Conservation (phyloP, 1,284 basidiomycete genomes). For the Meira nashicola region DNA sequence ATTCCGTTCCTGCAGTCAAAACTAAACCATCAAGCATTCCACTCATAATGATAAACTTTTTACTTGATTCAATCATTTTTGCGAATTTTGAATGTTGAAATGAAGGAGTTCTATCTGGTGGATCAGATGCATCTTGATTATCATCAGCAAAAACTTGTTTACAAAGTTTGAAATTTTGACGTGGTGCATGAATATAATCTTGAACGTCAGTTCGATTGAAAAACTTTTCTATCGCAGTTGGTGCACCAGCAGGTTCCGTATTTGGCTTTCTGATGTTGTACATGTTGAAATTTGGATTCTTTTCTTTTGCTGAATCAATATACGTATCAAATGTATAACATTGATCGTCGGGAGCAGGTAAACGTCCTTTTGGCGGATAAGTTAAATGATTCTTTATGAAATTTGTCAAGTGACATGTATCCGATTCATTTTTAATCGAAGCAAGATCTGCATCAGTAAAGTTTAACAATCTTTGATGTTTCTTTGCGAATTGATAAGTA, state of each 20-base stretch:
- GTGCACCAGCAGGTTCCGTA: not conserved
- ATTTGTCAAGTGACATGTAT: not conserved
- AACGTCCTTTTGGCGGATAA: not conserved
- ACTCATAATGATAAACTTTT: not conserved
- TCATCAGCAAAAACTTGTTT: not conserved
- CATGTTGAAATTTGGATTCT: conserved; percentile 28
- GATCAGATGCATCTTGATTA: not conserved
- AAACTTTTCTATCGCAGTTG: not conserved
- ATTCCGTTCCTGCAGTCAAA: not conserved
- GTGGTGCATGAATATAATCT: not conserved
- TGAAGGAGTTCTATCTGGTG: not conserved
- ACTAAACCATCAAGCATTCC: not conserved
- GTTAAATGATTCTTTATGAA: not conserved
- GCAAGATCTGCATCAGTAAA: not conserved
- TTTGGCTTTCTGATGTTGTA: not conserved
- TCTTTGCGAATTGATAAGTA: not conserved
- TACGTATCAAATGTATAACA: not conserved
- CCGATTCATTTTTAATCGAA: not conserved
- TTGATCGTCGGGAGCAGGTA: not conserved
- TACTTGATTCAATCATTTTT: not conserved
- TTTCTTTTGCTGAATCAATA: conserved; percentile 10
- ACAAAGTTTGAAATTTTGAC: not conserved
- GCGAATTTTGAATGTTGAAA: not conserved
- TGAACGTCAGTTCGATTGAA: not conserved
- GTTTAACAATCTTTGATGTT: not conserved